Base-by-base conservation (phyloP, 1,284 basidiomycete genomes). In the Trametes pubescens region DNA sequence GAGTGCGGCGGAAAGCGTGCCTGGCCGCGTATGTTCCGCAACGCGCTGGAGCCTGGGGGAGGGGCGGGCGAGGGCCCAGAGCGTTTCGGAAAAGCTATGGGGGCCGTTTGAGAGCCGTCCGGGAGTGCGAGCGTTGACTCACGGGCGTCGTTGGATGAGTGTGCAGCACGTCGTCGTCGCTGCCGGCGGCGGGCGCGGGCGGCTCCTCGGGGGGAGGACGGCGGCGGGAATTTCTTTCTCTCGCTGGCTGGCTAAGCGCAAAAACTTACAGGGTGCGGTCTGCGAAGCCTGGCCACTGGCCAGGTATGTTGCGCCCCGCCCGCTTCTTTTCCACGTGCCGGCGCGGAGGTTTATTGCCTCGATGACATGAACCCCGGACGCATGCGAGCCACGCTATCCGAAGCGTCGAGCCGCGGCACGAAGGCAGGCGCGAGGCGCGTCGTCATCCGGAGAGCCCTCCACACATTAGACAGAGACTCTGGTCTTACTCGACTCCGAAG, bases 231-330 rank as follows among this genome's bases (percentile, higher is more conserved):
- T 24, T 43, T 49, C 35, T 47, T 52, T 56, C 61, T 48, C 43
- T 64, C 62, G 57, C 61, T 34, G 51, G 57, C 61, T 34, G 51
- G 57, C 62, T 44, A 57, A 47, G 48, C 35, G 52, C n/a, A 37
- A 64, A 65, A 67, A 64, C 62, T 67, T 67, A 67, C 62, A 62
- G 66, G 66, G 66, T 64, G 54, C 63, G 51, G 52, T 52, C 40
- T 35, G 44, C 24, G 29, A 60, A 54, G 60, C 48, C 60, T 61
- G 53, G 60, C 37, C 66, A 57, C 57, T 21, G 16, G 22, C 1
- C 35, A 22, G 22, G 24, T 46, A 44, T 56, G 60, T 61, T 51
- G 57, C 49, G 55, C 49, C 55, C 61, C 35, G 4, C 26, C 22
- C 34, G 61, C 61, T 54, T 58, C 56, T 47, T n/a, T 26, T 40